A percentile compares a stretch with the other conserved stretches of the same genome.
Evolutionary conservation across 768 basidiomycete species (phyloP).

Genomic region (Mycena polygramma): DNA sequence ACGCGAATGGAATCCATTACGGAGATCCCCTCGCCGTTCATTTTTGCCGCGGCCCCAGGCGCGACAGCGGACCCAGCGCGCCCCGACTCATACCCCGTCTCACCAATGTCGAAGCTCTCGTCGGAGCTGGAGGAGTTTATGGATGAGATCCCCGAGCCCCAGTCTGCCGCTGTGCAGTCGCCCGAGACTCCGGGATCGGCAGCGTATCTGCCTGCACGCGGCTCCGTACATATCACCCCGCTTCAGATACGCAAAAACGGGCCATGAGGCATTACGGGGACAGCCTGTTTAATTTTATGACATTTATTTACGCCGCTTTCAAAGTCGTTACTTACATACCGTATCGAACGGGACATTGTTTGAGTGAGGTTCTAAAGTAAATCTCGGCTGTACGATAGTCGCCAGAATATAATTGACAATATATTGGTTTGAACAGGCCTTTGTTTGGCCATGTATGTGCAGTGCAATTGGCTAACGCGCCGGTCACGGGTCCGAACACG

Average conservation of each 20-base stretch:
- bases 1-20: conserved; percentile 12
- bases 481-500: no score
- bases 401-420: no score
- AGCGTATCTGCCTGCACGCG: not conserved
- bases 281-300: no score
- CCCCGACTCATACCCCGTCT: conserved; percentile 1
- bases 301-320: no score
- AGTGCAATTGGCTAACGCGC: no score
- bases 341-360: no score
- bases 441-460: no score
- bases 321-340: no score
- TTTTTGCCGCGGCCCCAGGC: not conserved
- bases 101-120: conserved; percentile 19
- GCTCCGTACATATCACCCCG: not conserved
- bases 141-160: not conserved
- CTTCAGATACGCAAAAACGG: not conserved
- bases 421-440: no score
- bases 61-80: not conserved
- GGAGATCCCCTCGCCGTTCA: conserved; percentile 24
- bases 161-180: not conserved
- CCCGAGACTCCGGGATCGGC: not conserved
- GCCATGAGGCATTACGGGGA: no score
- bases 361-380: no score
- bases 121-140: conserved; percentile 17
- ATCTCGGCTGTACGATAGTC: no score